These are phyloP conservation scores for Bothriochloa decipiens DNA, from an alignment of 176 grass and related monocot species.

Conservation along the genomic window DNA sequence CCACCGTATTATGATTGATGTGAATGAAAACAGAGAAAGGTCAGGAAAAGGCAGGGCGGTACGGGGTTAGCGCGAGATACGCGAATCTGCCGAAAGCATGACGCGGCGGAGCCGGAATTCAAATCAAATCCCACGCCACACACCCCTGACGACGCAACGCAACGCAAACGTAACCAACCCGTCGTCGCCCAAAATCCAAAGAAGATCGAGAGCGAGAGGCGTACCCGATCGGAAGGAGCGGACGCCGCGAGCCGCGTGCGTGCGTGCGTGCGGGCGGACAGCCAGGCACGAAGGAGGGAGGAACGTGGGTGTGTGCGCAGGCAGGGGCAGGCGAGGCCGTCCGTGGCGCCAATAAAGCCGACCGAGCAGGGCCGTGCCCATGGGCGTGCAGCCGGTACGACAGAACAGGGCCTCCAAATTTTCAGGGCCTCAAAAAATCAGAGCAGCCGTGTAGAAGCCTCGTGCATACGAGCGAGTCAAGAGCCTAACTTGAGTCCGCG, in stretches of 20 bases:
- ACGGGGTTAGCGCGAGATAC: neutral
- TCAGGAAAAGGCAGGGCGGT: neutral
- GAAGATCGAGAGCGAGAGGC: neutral
- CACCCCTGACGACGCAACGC: neutral
- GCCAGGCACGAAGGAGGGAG: conserved; percentile 20
- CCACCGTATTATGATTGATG: neutral
- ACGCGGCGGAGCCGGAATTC: conserved; percentile 20
- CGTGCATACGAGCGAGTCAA: too few species aligned
- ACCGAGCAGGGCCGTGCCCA: too few species aligned
- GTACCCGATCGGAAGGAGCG: conserved; percentile 34
- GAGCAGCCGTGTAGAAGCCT: too few species aligned
- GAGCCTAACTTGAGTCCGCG: too few species aligned
- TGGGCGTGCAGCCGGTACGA: too few species aligned
- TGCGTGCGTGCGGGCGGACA: too few species aligned
- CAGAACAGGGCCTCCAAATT: too few species aligned
- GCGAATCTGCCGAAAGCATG: conserved; percentile 28
- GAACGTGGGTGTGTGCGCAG: neutral
- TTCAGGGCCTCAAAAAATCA: too few species aligned
- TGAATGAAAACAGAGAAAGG: neutral
- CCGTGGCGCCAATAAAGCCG: too few species aligned
- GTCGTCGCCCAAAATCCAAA: neutral
- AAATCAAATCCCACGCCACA: conserved; percentile 8
- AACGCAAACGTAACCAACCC: neutral
- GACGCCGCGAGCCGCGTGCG: neutral
- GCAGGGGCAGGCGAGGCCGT: too few species aligned